Evolutionary conservation across 202 grass and related monocot species (phyloP).

Genomic region (Carex sylvatica): DNA sequence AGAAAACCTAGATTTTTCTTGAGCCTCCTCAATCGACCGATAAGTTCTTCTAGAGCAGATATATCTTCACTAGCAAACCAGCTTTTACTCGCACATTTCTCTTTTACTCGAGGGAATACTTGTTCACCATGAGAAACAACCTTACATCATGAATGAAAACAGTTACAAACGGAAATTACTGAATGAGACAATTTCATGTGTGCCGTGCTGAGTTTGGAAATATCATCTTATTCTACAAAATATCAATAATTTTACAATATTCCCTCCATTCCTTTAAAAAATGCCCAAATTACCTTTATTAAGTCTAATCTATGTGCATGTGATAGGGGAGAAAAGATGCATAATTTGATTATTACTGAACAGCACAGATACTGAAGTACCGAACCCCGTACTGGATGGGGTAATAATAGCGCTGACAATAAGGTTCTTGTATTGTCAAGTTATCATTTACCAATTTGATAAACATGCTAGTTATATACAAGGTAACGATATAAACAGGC

Average conservation of each 20-base stretch:
- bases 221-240: slow-evolving; percentile 9
- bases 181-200: background rate
- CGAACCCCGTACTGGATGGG: background rate
- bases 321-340: background rate
- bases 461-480: background rate
- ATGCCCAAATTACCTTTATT: background rate
- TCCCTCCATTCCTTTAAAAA: background rate
- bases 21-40: slow-evolving; percentile 78
- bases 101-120: slow-evolving; percentile 90
- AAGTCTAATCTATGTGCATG: background rate
- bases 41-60: slow-evolving; percentile 71
- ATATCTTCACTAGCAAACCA: slow-evolving; percentile 74
- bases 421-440: background rate
- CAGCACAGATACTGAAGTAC: background rate
- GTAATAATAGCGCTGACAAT: background rate
- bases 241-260: background rate
- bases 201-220: background rate
- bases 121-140: slow-evolving; percentile 94
- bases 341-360: background rate
- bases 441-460: background rate
- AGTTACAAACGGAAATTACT: background rate
- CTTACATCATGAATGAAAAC: slow-evolving; percentile 32
- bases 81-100: slow-evolving; percentile 74
- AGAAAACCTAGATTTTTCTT: slow-evolving; percentile 94
- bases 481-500: background rate